Evolutionary conservation across 352 stramenopile species (phyloP), one percentile per base, ranked within the genome.

Genomic region (Stramenopiles sp.): DNA sequence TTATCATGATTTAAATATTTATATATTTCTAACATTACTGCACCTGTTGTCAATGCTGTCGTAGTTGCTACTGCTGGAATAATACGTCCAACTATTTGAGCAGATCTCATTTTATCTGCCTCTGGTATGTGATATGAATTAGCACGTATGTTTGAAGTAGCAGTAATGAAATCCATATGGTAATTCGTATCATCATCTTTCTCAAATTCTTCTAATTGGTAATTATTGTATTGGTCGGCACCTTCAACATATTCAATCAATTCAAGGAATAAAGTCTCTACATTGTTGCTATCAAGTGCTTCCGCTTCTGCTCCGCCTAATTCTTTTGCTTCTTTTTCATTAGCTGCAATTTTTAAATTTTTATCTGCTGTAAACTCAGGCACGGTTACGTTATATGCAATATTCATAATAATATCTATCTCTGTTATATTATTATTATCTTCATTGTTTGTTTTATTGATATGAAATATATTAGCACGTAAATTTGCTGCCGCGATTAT

Each of bases 401-500:
- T 13, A 53, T 53, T 53, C 38, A 53, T 4, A 53, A 53, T 53
- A n/a, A n/a, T n/a, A n/a, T n/a, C n/a, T n/a, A n/a, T n/a, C n/a
- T n/a, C n/a, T n/a, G n/a, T n/a, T n/a, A n/a, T n/a, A n/a, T n/a
- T n/a, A n/a, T n/a, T n/a, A n/a, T n/a, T n/a, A n/a, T n/a, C n/a
- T n/a, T n/a, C n/a, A n/a, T n/a, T n/a, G n/a, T n/a, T n/a, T n/a
- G n/a, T n/a, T n/a, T n/a, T n/a, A n/a, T n/a, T n/a, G n/a, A 99
- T 89, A 6, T 93, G 93, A 84, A 98, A 99, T 83, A 95, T 94
- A 32, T 88, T 86, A 1, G 96, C 96, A 30, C 94, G 93, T 31
- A 97, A 90, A 84, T 96, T 98, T 23, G 96, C 93, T 23, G 95
- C 92, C 30, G 94, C 89, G 29, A 97, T 87, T 63, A 99, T 87